Conservation (phyloP, 495 filamentous ascomycete genomes). For the Penicillium arizonense region DNA sequence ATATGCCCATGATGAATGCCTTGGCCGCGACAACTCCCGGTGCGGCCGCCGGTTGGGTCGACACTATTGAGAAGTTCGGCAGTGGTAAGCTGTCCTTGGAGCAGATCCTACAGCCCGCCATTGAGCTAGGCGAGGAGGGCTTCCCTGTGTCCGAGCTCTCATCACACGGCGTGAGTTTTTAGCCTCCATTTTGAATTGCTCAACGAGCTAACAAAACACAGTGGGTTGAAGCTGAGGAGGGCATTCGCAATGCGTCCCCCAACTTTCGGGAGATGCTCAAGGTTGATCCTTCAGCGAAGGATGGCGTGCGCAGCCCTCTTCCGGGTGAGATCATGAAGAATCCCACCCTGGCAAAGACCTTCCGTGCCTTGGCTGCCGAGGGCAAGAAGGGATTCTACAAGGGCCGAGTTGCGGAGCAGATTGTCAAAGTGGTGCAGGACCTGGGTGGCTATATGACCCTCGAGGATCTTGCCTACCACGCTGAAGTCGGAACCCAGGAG, state of each 20-base stretch:
- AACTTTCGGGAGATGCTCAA: constrained; percentile 87
- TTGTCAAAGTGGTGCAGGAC: constrained; percentile 73
- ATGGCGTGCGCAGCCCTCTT: constrained; percentile 66
- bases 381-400: constrained; percentile 92
- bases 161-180: constrained; percentile 61
- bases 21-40: constrained; percentile 86
- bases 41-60: constrained; percentile 91
- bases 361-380: constrained; percentile 72
- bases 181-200: neutral
- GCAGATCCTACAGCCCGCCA: constrained; percentile 79
- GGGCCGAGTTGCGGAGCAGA: constrained; percentile 73
- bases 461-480: constrained; percentile 76
- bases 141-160: constrained; percentile 85
- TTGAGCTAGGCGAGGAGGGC: constrained; percentile 83
- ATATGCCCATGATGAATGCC: constrained; percentile 73
- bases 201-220: constrained; percentile 24
- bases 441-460: constrained; percentile 77
- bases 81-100: constrained; percentile 78
- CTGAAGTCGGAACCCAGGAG: constrained; percentile 70
- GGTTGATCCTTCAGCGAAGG: constrained; percentile 57
- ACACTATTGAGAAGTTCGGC: constrained; percentile 87
- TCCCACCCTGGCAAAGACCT: constrained; percentile 75
- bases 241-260: constrained; percentile 69
- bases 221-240: constrained; percentile 64
- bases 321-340: constrained; percentile 92